Percentiles rank a stretch among this genome's conserved stretches.
phyloP scores from a whole-genome alignment of 2,329 filamentous ascomycete genomes.

The Aspergillus jensenii region DNA sequence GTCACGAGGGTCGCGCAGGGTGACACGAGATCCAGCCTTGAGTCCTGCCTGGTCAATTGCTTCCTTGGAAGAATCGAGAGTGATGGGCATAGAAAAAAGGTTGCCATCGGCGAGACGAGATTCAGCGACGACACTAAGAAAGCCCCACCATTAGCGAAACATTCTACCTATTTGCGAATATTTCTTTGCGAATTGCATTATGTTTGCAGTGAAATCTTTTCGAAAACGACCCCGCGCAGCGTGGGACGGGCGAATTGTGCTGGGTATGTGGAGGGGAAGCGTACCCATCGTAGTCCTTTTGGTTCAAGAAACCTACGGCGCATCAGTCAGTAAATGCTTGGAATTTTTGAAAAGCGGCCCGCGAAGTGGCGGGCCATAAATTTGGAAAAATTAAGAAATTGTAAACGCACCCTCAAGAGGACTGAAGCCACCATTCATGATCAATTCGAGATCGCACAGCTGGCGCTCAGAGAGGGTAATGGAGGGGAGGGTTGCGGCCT shows the following conservation, averaged over 20 bases:
- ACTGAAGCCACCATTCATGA: constrained; percentile 96
- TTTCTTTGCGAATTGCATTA: constrained; percentile 2
- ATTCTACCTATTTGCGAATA: neutral
- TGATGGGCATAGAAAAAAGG: constrained; percentile 97
- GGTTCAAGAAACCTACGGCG: constrained; percentile 82
- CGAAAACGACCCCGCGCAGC: neutral
- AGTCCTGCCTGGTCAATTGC: constrained; percentile 73
- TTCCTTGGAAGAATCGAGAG: constrained; percentile 76
- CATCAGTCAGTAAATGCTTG: constrained; percentile 15
- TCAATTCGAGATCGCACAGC: constrained; percentile 94
- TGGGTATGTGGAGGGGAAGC: constrained; percentile 25
- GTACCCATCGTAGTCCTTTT: constrained; percentile 94
- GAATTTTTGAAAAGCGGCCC: neutral
- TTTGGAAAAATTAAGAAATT: neutral
- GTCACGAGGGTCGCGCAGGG: constrained; percentile 92
- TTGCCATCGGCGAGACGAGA: constrained; percentile 83
- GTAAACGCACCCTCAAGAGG: constrained; percentile 80
- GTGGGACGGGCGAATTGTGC: neutral
- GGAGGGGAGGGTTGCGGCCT: constrained; percentile 84
- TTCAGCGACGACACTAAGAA: constrained; percentile 75
- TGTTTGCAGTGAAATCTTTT: constrained; percentile 8
- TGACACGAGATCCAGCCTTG: constrained; percentile 77
- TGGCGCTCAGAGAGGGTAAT: constrained; percentile 87
- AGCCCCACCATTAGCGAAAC: constrained; percentile 14
- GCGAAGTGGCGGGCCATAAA: neutral